These are phyloP conservation scores for Yamagishiella unicocca DNA, from an alignment of 139 green algal species.

Conservation along the genomic window DNA sequence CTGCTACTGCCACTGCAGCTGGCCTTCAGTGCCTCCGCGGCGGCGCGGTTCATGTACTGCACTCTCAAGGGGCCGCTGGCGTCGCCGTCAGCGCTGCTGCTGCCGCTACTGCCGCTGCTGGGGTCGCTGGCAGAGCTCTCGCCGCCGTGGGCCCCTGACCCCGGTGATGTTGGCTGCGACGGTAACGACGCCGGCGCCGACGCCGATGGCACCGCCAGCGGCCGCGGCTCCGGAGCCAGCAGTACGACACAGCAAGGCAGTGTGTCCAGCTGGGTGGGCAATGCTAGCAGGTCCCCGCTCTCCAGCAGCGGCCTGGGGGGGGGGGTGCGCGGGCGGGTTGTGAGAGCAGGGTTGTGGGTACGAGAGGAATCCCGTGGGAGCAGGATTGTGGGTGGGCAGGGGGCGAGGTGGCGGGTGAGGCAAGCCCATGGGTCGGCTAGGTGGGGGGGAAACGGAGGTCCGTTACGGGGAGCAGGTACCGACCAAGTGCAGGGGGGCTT, in stretches of 20 bases:
- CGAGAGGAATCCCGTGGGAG: neutral
- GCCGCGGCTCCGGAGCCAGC: too few relatives aligned
- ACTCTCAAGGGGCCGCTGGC: neutral
- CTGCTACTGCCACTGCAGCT: neutral
- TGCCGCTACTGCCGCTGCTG: neutral
- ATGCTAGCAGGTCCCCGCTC: neutral
- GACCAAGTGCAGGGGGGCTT: neutral
- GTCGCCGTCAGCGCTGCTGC: neutral
- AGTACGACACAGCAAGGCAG: slow-evolving; percentile 36
- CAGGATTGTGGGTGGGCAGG: neutral
- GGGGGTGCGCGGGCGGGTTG: neutral
- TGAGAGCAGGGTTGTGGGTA: neutral
- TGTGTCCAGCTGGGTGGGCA: neutral
- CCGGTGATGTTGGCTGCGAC: neutral
- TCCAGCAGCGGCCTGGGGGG: slow-evolving; percentile 28
- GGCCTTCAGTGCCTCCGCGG: slow-evolving; percentile 14
- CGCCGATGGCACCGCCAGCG: too few relatives aligned
- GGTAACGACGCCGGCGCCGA: neutral
- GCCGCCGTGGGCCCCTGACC: too few relatives aligned
- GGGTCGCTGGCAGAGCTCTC: neutral
- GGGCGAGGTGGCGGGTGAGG: neutral
- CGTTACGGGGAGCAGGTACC: neutral
- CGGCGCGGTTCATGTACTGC: slow-evolving; percentile 21
- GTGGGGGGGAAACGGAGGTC: neutral
- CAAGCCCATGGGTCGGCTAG: neutral